A percentile compares a stretch with the other conserved stretches of the same genome.
These are phyloP conservation scores for Hibiscus syriacus DNA, from an alignment of 345 rosid species.

Conservation along the genomic window DNA sequence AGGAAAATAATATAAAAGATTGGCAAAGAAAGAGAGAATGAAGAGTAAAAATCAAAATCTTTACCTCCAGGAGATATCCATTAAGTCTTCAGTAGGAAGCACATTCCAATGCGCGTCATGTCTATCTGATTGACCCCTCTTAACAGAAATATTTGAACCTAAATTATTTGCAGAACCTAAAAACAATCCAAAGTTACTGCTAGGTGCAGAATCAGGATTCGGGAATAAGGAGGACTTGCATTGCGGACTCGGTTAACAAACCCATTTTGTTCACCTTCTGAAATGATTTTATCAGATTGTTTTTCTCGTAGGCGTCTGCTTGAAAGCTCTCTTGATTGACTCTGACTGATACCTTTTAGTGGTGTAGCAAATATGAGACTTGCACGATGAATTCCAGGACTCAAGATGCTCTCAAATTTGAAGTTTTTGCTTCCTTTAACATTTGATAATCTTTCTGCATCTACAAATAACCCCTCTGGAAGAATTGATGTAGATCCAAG, in stretches of 20 bases:
- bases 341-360: conserved; percentile 27
- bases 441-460: conserved; percentile 32
- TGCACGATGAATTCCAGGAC: conserved; percentile 20
- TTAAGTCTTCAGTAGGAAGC: conserved; percentile 37
- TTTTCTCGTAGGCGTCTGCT: conserved; percentile 24
- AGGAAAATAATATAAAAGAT: no score
- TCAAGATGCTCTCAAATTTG: conserved; percentile 34
- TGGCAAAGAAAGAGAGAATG: no score
- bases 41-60: neutral
- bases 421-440: conserved; percentile 32
- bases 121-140: conserved; percentile 33
- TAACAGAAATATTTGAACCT: conserved; percentile 27
- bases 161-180: conserved; percentile 30
- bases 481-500: conserved; percentile 30
- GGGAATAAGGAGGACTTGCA: conserved; percentile 30
- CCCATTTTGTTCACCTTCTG: conserved; percentile 45
- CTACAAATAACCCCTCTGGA: conserved; percentile 34
- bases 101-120: conserved; percentile 25
- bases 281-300: conserved; percentile 28
- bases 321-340: conserved; percentile 22
- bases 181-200: conserved; percentile 23
- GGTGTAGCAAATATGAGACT: conserved; percentile 26
- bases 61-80: conserved; percentile 60
- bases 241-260: conserved; percentile 26
- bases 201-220: conserved; percentile 27